These are phyloP conservation scores for Polygonum maritimum DNA, from an alignment of 148 eudicot species.

Conservation along the genomic window DNA sequence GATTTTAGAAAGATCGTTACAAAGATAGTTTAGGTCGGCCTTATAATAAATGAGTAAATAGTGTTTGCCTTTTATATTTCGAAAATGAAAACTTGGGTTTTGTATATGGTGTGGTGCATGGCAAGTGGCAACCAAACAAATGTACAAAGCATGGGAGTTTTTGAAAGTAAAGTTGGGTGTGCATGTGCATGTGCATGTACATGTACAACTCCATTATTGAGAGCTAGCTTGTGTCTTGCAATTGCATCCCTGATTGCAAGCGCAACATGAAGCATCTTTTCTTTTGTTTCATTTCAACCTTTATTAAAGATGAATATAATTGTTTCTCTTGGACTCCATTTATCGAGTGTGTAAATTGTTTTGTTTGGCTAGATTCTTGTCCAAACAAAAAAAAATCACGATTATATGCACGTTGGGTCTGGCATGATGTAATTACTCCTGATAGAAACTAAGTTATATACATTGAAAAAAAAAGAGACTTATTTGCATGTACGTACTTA, in stretches of 20 bases:
- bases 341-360: not conserved
- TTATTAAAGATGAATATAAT: not conserved
- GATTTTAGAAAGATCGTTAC: too few species aligned
- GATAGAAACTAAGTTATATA: too few species aligned
- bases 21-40: too few species aligned
- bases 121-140: slow-evolving; percentile 1
- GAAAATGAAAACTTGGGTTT: not conserved
- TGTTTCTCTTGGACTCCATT: not conserved
- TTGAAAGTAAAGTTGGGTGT: slow-evolving; percentile 3
- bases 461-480: too few species aligned
- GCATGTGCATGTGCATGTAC: not conserved
- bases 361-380: not conserved
- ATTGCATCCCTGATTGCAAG: not conserved
- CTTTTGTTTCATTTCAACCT: not conserved
- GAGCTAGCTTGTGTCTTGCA: not conserved
- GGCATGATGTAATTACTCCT: too few species aligned
- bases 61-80: too few species aligned
- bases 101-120: not conserved
- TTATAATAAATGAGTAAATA: too few species aligned
- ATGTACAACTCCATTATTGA: slow-evolving; percentile 4
- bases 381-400: not conserved
- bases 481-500: too few species aligned
- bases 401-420: too few species aligned
- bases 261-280: not conserved
- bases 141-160: not conserved